Evolutionary conservation across 441 rosid species (phyloP).

Genomic region (Geranium incanum): DNA sequence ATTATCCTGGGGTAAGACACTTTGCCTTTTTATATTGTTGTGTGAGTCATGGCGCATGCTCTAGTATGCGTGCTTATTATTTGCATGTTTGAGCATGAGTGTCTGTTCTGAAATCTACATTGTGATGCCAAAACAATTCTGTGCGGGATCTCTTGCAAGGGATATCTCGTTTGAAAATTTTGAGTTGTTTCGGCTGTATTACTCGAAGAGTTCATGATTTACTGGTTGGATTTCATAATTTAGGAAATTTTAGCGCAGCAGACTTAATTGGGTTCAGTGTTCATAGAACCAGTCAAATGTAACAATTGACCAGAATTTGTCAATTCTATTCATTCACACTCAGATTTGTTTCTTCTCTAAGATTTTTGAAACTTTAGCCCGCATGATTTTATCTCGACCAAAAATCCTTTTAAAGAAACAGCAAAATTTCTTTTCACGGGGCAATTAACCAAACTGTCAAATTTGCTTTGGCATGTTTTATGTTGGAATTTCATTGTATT

Average conservation of each 20-base stretch:
- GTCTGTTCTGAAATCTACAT: background rate
- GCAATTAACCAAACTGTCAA: too few species aligned
- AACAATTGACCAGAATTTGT: background rate
- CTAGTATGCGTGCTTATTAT: background rate
- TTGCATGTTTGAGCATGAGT: background rate
- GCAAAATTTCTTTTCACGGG: background rate
- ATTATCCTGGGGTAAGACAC: slow-evolving; percentile 82
- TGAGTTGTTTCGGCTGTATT: background rate
- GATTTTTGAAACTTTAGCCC: background rate
- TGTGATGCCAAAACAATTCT: background rate
- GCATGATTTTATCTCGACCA: background rate
- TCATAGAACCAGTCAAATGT: background rate
- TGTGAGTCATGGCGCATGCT: background rate
- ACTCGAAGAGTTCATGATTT: background rate
- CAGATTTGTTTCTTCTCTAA: background rate
- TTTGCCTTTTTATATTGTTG: slow-evolving; percentile 11
- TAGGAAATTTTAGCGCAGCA: background rate
- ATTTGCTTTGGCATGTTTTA: too few species aligned
- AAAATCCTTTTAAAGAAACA: background rate
- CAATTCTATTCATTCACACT: background rate
- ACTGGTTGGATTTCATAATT: background rate
- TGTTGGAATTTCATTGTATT: too few species aligned
- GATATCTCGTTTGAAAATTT: background rate
- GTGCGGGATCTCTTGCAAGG: background rate
- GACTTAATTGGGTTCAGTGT: background rate